phyloP scores from a whole-genome alignment of 2,329 filamentous ascomycete species.

The Corynespora cassiicola region DNA sequence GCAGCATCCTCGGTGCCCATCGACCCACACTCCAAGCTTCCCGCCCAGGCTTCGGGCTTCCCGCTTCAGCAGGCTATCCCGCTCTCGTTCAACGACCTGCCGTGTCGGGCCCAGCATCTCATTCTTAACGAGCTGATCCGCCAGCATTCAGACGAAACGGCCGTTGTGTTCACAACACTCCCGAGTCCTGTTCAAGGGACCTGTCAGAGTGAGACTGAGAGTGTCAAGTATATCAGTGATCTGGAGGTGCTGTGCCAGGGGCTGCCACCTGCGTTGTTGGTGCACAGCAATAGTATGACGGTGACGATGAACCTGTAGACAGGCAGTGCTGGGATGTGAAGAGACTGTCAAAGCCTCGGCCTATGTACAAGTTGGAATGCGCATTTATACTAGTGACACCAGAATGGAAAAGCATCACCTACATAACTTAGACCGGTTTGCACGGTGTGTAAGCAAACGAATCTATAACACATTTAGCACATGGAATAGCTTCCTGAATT shows the following conservation, averaged over 20 bases:
- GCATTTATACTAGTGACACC: no score
- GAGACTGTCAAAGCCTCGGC: no score
- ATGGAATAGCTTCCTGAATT: no score
- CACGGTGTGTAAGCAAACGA: no score
- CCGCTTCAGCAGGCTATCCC: slow-evolving; percentile 69
- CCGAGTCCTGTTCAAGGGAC: slow-evolving; percentile 83
- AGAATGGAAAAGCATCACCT: no score
- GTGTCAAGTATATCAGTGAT: slow-evolving; percentile 76
- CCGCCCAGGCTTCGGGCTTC: slow-evolving; percentile 49
- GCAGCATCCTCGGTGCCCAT: slow-evolving; percentile 6
- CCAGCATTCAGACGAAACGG: slow-evolving; percentile 57
- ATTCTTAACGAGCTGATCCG: slow-evolving; percentile 86
- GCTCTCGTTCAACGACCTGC: slow-evolving; percentile 85
- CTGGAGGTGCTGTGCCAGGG: slow-evolving; percentile 79
- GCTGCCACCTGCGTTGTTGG: slow-evolving; percentile 76
- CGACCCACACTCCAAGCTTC: slow-evolving; percentile 1
- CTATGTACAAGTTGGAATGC: no score
- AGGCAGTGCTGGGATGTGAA: slow-evolving; percentile 2
- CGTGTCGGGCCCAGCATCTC: slow-evolving; percentile 82
- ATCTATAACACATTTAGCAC: no score
- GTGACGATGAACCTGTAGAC: slow-evolving; percentile 77
- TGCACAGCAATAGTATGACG: slow-evolving; percentile 89
- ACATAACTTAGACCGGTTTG: no score
- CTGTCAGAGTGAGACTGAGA: slow-evolving; percentile 71
- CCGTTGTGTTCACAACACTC: slow-evolving; percentile 82